Conservation (phyloP, 1,284 basidiomycete species). For the Cryptococcus sp. region DNA sequence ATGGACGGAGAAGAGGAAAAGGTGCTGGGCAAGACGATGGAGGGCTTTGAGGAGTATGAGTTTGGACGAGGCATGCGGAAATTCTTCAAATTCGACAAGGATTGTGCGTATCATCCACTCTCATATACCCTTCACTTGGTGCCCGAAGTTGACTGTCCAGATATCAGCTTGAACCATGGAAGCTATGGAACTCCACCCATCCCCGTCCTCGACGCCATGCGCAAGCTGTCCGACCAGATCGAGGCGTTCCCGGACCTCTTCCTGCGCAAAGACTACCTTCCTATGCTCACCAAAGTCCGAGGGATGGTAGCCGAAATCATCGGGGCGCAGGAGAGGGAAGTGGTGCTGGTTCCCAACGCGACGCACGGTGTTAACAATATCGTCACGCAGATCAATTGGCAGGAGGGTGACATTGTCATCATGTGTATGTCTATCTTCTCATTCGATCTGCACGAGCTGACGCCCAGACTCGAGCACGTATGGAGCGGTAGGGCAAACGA, state of each 20-base stretch:
- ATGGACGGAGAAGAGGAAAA: slow-evolving; percentile 15
- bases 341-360: slow-evolving; percentile 60
- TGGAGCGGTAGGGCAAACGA: slow-evolving; percentile 54
- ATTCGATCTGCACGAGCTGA: neutral
- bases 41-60: slow-evolving; percentile 48
- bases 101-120: no score
- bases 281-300: slow-evolving; percentile 50
- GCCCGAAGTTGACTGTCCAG: slow-evolving; percentile 13
- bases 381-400: slow-evolving; percentile 58
- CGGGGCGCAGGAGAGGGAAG: slow-evolving; percentile 57
- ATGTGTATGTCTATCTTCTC: slow-evolving; percentile 44
- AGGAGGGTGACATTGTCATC: slow-evolving; percentile 53
- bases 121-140: neutral
- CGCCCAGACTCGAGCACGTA: slow-evolving; percentile 64
- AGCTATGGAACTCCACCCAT: slow-evolving; percentile 64
- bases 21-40: slow-evolving; percentile 19
- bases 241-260: slow-evolving; percentile 64
- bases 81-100: slow-evolving; percentile 57
- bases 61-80: slow-evolving; percentile 59
- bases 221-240: slow-evolving; percentile 50
- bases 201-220: slow-evolving; percentile 55
- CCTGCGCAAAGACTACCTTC: slow-evolving; percentile 50
- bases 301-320: slow-evolving; percentile 57
- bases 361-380: slow-evolving; percentile 64
- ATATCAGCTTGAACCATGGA: slow-evolving; percentile 64